These are phyloP conservation scores for Cyclotella sp. DNA, from an alignment of 108 stramenopile species.

Conservation along the genomic window DNA sequence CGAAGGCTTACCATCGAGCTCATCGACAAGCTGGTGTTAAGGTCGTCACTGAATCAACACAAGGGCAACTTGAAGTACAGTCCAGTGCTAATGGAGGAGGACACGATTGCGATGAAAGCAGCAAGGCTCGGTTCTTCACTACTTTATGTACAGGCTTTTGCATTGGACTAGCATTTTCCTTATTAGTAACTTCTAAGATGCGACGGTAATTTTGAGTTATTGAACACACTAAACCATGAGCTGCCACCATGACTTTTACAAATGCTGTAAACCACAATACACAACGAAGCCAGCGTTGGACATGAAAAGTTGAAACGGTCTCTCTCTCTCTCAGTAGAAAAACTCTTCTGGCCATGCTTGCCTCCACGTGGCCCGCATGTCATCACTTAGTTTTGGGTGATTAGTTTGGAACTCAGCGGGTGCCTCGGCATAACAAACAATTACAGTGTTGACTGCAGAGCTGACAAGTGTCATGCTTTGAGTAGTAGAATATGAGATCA, in stretches of 20 bases:
- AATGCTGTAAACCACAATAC: background rate
- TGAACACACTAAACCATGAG: background rate
- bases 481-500: background rate
- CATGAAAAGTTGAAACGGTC: background rate
- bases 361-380: constrained; percentile 72
- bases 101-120: background rate
- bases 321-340: constrained; percentile 17
- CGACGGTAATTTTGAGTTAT: background rate
- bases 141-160: constrained; percentile 8
- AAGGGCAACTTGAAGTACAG: too few relatives aligned
- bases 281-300: background rate
- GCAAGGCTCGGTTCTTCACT: background rate
- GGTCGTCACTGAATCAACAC: background rate
- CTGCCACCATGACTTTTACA: background rate
- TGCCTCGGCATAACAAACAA: constrained; percentile 89
- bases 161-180: constrained; percentile 21
- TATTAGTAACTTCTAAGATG: background rate
- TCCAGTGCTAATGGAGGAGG: too few relatives aligned
- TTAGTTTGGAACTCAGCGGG: constrained; percentile 65
- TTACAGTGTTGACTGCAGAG: constrained; percentile 78
- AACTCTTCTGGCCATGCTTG: constrained; percentile 74
- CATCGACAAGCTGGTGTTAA: constrained; percentile 7
- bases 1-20: constrained; percentile 41
- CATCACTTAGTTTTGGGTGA: constrained; percentile 65
- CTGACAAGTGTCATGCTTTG: constrained; percentile 57